These are phyloP conservation scores for Harrya chromipes DNA, from an alignment of 768 basidiomycete species.

Conservation along the genomic window DNA sequence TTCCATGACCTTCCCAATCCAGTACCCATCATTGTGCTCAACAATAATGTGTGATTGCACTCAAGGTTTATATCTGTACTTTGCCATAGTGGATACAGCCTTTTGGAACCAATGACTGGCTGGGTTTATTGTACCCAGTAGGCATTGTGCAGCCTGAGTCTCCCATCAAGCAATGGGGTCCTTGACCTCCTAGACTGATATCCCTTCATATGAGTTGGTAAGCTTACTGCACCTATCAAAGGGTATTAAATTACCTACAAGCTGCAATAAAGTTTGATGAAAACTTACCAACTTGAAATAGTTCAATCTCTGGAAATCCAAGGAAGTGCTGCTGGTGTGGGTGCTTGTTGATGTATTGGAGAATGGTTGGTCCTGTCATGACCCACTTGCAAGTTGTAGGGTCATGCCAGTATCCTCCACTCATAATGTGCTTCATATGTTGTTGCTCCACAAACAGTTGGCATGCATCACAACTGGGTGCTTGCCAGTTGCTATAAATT, in stretches of 20 bases:
- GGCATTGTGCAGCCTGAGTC: too few relatives aligned
- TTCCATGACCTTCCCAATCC: not conserved
- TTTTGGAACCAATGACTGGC: not conserved
- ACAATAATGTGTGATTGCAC: not conserved
- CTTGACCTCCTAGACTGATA: too few relatives aligned
- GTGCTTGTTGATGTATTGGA: not conserved
- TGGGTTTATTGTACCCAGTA: too few relatives aligned
- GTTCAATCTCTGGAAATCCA: not conserved
- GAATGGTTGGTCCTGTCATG: not conserved
- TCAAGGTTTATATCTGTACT: not conserved
- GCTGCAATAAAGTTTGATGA: not conserved
- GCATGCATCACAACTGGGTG: slow-evolving; percentile 25
- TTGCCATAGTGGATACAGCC: not conserved
- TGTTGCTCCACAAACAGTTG: slow-evolving; percentile 8
- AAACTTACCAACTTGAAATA: slow-evolving; percentile 2
- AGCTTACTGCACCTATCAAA: too few relatives aligned
- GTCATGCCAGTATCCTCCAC: slow-evolving; percentile 14
- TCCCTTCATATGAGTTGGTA: too few relatives aligned
- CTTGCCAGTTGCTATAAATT: slow-evolving; percentile 31
- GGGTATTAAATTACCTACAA: too few relatives aligned
- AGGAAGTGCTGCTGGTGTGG: slow-evolving; percentile 4
- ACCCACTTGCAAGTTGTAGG: not conserved
- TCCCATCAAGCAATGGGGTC: too few relatives aligned
- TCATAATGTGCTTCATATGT: slow-evolving; percentile 12
- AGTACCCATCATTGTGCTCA: not conserved